Evolutionary conservation across 352 stramenopile genomes (phyloP).

Genomic region (Globisporangium acanthophoron): DNA sequence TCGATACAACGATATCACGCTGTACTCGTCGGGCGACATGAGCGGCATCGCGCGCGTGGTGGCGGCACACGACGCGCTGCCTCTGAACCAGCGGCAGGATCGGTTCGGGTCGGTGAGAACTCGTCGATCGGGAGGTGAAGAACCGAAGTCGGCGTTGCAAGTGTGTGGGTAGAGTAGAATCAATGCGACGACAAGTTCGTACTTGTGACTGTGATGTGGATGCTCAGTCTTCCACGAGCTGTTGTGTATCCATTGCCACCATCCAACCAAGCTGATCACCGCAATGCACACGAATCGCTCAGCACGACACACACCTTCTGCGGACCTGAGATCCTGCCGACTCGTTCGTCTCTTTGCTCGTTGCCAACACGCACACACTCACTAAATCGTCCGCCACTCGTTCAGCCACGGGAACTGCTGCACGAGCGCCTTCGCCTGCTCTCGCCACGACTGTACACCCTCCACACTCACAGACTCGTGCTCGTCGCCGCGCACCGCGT

Average conservation of each 20-base stretch:
- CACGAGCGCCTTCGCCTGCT: constrained; percentile 31
- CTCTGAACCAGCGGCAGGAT: constrained; percentile 17
- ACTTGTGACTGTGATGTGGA: no score
- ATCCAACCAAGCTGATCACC: no score
- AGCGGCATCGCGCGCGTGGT: constrained; percentile 16
- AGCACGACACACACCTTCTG: no score
- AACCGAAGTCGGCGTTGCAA: background rate
- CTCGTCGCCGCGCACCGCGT: constrained; percentile 20
- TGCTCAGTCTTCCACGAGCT: no score
- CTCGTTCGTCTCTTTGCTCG: no score
- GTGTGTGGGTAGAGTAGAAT: background rate
- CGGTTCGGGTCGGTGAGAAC: constrained; percentile 10
- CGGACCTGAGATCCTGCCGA: no score
- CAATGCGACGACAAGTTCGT: no score
- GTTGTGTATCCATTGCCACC: no score
- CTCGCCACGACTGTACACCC: constrained; percentile 45
- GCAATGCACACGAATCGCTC: no score
- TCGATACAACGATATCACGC: constrained; percentile 12
- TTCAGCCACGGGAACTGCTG: constrained; percentile 48
- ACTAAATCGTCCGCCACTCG: constrained; percentile 77
- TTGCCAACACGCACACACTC: background rate
- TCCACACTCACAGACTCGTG: constrained; percentile 21
- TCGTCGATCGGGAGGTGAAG: background rate
- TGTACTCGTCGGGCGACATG: constrained; percentile 28
- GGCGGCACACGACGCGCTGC: constrained; percentile 6